A percentile compares a stretch with the other conserved stretches of the same genome.
These are phyloP conservation scores for Phaeophleospora eucalypticola DNA, from an alignment of 2,329 filamentous ascomycete genomes.

Conservation along the genomic window DNA sequence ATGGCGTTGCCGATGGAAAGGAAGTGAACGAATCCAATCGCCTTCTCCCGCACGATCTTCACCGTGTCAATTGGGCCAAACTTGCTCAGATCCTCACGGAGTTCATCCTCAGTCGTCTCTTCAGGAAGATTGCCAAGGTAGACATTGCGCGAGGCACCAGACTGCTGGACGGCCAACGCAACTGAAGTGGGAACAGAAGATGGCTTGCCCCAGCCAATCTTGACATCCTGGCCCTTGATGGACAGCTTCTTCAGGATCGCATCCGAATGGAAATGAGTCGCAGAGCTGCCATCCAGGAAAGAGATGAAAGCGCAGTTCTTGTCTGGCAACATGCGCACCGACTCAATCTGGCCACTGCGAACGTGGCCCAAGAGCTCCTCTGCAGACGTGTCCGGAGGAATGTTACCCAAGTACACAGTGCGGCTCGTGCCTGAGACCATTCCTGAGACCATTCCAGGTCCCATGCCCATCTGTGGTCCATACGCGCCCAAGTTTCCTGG, in stretches of 20 bases:
- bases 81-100: constrained; percentile 91
- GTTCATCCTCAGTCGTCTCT: constrained; percentile 83
- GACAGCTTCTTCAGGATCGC: constrained; percentile 99
- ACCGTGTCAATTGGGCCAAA: constrained; percentile 96
- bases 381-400: constrained; percentile 92
- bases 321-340: constrained; percentile 91
- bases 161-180: constrained; percentile 95
- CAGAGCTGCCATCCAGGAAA: constrained; percentile 94
- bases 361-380: constrained; percentile 97
- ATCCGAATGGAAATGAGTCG: constrained; percentile 98
- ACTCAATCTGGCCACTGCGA: constrained; percentile 95
- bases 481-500: constrained; percentile 35
- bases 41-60: constrained; percentile 97
- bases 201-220: constrained; percentile 98
- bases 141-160: constrained; percentile 91
- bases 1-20: constrained; percentile 96
- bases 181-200: constrained; percentile 97
- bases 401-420: constrained; percentile 96
- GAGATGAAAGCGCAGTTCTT: constrained; percentile 99
- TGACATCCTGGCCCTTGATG: constrained; percentile 98
- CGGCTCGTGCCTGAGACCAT: constrained; percentile 87
- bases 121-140: constrained; percentile 92
- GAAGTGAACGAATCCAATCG: constrained; percentile 96
- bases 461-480: constrained; percentile 50
- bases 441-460: constrained; percentile 63